Conservation (phyloP, 768 basidiomycete species). For the Pisolithus sp. region DNA sequence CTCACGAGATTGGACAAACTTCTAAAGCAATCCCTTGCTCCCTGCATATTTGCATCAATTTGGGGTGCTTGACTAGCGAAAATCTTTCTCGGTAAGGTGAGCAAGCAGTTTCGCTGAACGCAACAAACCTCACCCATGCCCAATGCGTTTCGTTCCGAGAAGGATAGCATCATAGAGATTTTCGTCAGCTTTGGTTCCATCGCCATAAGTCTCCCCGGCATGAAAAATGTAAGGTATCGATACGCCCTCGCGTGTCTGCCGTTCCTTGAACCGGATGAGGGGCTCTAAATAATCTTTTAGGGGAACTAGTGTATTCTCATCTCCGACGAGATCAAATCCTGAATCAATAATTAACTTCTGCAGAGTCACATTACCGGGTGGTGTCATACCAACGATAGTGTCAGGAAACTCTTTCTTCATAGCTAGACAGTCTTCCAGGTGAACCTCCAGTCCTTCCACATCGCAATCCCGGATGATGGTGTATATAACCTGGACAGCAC, state of each 20-base stretch:
- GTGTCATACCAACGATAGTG: conserved; percentile 51
- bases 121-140: conserved; percentile 54
- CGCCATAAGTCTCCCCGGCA: conserved; percentile 75
- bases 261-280: conserved; percentile 52
- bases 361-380: background rate
- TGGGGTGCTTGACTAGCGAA: conserved; percentile 73
- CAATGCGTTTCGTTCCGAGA: conserved; percentile 73
- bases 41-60: conserved; percentile 59
- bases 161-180: conserved; percentile 78
- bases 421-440: conserved; percentile 66
- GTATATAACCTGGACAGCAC: conserved; percentile 55
- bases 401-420: conserved; percentile 72
- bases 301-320: conserved; percentile 56
- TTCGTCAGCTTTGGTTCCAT: conserved; percentile 61
- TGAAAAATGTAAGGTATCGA: conserved; percentile 72
- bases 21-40: conserved; percentile 61
- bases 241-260: conserved; percentile 49
- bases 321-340: conserved; percentile 81
- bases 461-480: conserved; percentile 52
- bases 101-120: background rate
- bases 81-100: conserved; percentile 36
- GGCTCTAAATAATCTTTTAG: conserved; percentile 57
- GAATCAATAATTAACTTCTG: background rate
- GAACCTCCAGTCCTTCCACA: conserved; percentile 53
- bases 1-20: conserved; percentile 78